Base-by-base conservation (phyloP, 345 rosid genomes). In the Gossypium anomalum region DNA sequence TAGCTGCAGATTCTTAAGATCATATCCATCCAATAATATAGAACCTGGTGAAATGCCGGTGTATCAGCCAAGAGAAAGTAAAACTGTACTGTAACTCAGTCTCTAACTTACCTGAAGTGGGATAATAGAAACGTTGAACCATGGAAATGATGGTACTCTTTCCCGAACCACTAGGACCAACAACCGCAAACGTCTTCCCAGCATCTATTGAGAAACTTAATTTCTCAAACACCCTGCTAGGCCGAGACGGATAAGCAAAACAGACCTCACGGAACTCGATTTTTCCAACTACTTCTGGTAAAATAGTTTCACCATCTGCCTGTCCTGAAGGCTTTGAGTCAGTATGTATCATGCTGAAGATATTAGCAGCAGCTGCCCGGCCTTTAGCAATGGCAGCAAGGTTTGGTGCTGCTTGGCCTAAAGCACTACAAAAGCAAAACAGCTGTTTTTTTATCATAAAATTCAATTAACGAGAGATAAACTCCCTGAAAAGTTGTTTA, bases 101-200 rank as follows among this genome's bases (percentile, higher is more conserved):
- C 17, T 45, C 17, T 19, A 19, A 44, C 70, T 17, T 83, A 86
- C 93, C 94, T 86, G 95, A 90, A 63, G 56, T 85, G 2, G 96
- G 96, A 43, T 92, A 96, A 76, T 93, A 93, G 82, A 93, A 89
- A 66, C 96, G 94, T 60, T 92, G 94, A 71, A 93, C 82, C 93
- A 93, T 78, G 78, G 96, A 85, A 77, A 92, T 86, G 78, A 90
- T 81, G 22, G 93, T 93, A 80, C 97, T 91, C 84, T 93, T 91
- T 61, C 97, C 98, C 7, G 98, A 90, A 44, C 98, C 98, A 44
- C 98, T 93, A 0, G 93, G 92, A 76, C 98, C 98, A 5, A 91
- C 95, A 75, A 90, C 77, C 2, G 95, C 97, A 78, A 83, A 80
- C 0, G 88, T 91, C 79, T 88, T 85, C 76, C 90, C 90, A 41